Conservation (phyloP, 2,329 filamentous ascomycete species). For the Cucurbitaria berberidis region DNA sequence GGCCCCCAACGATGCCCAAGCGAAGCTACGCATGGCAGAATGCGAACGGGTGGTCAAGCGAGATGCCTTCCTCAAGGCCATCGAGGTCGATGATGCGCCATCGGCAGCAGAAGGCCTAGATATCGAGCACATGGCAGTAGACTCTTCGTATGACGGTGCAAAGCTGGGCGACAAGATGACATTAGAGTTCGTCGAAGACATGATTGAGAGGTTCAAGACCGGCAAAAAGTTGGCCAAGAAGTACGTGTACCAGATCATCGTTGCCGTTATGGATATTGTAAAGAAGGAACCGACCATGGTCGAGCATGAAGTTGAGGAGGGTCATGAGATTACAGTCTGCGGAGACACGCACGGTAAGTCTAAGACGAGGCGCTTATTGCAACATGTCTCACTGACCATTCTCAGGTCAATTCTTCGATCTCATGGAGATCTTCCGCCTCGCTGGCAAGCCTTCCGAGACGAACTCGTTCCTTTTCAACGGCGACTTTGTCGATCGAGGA, state of each 20-base stretch:
- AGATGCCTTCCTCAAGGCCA: conserved; percentile 90
- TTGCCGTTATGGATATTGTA: conserved; percentile 87
- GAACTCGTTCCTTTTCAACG: conserved; percentile 96
- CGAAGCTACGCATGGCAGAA: conserved; percentile 86
- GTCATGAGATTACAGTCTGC: conserved; percentile 86
- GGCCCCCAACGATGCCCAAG: conserved; percentile 87
- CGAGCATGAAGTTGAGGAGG: conserved; percentile 81
- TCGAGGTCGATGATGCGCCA: conserved; percentile 89
- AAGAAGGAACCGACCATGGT: conserved; percentile 97
- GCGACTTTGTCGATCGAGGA: conserved; percentile 96
- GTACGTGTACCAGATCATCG: conserved; percentile 95
- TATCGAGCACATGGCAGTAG: conserved; percentile 82
- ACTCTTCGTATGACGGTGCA: conserved; percentile 84
- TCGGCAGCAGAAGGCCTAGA: conserved; percentile 92
- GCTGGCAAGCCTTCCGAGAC: conserved; percentile 85
- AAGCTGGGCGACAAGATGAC: conserved; percentile 84
- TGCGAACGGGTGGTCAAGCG: conserved; percentile 95
- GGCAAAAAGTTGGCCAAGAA: conserved; percentile 96
- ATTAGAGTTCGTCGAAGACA: conserved; percentile 94
- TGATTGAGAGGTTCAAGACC: conserved; percentile 86
- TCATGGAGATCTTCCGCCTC: conserved; percentile 92
- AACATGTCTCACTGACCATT: conserved; percentile 18
- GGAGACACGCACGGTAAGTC: conserved; percentile 90
- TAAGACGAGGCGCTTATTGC: not conserved
- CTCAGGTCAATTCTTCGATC: conserved; percentile 94